Conservation (phyloP, 352 stramenopile genomes). For the Pythium graminicola region DNA sequence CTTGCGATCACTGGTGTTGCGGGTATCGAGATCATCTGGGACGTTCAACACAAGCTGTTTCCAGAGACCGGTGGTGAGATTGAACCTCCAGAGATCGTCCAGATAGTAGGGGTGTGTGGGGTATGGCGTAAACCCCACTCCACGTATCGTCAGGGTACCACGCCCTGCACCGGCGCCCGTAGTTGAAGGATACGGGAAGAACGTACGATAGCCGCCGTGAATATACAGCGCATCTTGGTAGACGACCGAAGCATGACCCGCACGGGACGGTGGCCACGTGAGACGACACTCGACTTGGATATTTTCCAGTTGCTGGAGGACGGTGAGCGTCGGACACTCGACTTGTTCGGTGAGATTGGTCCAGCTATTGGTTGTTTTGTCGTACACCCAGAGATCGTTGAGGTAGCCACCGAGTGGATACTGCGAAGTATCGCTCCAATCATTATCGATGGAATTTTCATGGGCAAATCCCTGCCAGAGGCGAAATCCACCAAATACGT, state of each 20-base stretch:
- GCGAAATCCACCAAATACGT: constrained; percentile 89
- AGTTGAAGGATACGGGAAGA: constrained; percentile 93
- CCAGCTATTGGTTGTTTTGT: constrained; percentile 60
- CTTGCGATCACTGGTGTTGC: constrained; percentile 16
- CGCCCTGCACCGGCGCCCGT: constrained; percentile 69
- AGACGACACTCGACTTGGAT: constrained; percentile 70
- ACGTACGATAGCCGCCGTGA: constrained; percentile 92
- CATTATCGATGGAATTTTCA: constrained; percentile 85
- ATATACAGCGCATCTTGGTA: constrained; percentile 79
- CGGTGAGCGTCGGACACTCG: constrained; percentile 50
- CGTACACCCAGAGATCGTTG: constrained; percentile 91
- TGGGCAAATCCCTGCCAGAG: constrained; percentile 94
- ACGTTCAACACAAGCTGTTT: constrained; percentile 35
- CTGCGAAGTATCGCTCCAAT: constrained; percentile 69
- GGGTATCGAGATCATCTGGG: constrained; percentile 10
- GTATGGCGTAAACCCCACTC: constrained; percentile 78
- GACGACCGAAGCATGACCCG: constrained; percentile 77
- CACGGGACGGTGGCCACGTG: constrained; percentile 83
- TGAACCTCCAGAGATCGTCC: constrained; percentile 92
- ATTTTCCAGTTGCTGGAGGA: constrained; percentile 53
- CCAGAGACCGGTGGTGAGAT: constrained; percentile 84
- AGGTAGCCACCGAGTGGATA: constrained; percentile 91
- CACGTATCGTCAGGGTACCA: constrained; percentile 43
- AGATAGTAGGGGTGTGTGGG: constrained; percentile 92
- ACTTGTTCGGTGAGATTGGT: constrained; percentile 61